These are phyloP conservation scores for Mycena rebaudengoi DNA, from an alignment of 768 basidiomycete genomes.

Conservation along the genomic window DNA sequence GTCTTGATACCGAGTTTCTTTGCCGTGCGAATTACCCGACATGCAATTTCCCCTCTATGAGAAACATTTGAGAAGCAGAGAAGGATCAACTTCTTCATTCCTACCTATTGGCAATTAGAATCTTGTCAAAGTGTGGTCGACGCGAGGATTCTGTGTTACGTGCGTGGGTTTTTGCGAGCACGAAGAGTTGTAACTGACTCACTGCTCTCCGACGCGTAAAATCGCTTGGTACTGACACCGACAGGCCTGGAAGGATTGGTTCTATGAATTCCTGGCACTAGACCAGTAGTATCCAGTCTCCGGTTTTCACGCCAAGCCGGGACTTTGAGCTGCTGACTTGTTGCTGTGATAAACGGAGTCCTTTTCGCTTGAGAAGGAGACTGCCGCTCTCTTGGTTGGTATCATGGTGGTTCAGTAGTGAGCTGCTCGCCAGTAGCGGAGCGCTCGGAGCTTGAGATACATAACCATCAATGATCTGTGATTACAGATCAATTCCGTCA, in stretches of 20 bases:
- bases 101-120: constrained; percentile 90
- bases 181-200: constrained; percentile 15
- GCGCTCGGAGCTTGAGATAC: constrained; percentile 14
- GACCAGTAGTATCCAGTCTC: not conserved
- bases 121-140: constrained; percentile 84
- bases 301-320: constrained; percentile 19
- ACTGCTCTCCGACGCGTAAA: constrained; percentile 43
- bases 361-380: constrained; percentile 38
- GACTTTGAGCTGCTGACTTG: constrained; percentile 1
- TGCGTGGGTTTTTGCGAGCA: not conserved
- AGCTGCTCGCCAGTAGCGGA: constrained; percentile 1
- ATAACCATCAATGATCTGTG: not conserved
- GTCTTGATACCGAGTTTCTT: constrained; percentile 89
- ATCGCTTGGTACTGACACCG: not conserved
- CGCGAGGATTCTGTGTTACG: constrained; percentile 29
- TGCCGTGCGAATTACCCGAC: constrained; percentile 92
- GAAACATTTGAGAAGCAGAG: not conserved
- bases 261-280: constrained; percentile 6
- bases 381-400: constrained; percentile 45
- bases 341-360: constrained; percentile 26
- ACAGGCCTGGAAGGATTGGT: constrained; percentile 2
- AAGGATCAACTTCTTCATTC: constrained; percentile 4
- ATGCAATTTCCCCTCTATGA: constrained; percentile 91
- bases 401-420: constrained; percentile 36
- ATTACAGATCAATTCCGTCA: not conserved